phyloP scores from a whole-genome alignment of 2,329 filamentous ascomycete species.

The Escovopsis sp. region DNA sequence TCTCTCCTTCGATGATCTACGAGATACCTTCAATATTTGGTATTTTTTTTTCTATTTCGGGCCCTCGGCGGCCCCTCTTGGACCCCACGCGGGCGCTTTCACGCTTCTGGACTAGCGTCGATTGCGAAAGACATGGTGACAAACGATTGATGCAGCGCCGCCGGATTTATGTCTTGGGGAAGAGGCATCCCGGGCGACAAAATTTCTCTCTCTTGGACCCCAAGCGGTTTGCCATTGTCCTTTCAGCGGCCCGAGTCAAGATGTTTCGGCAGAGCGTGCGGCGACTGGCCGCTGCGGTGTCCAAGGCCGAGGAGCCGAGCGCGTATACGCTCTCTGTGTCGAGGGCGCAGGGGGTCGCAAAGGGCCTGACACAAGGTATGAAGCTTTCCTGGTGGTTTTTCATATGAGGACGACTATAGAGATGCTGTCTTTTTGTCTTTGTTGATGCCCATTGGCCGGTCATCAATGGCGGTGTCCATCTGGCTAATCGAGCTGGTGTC shows the following conservation, averaged over 20 bases:
- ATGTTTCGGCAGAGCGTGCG: constrained; percentile 61
- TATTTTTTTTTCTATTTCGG: neutral
- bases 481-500: neutral
- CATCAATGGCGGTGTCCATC: neutral
- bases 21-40: too few species aligned
- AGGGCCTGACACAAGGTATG: constrained; percentile 68
- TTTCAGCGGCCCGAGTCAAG: neutral
- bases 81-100: too few species aligned
- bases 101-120: too few species aligned
- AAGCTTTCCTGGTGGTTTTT: neutral
- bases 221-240: too few species aligned
- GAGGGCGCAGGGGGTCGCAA: constrained; percentile 62
- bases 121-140: too few species aligned
- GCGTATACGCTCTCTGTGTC: constrained; percentile 58
- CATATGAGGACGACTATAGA: too few species aligned
- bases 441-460: neutral
- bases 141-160: too few species aligned
- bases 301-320: constrained; percentile 30
- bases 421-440: neutral
- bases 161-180: too few species aligned
- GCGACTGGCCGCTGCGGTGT: constrained; percentile 46
- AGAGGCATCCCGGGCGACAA: too few species aligned
- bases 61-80: too few species aligned
- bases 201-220: too few species aligned
- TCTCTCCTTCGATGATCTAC: too few species aligned